A percentile compares a stretch with the other conserved stretches of the same genome.
Evolutionary conservation across 805 yeast species (phyloP).

Genomic region (Ogataea pignaliae): DNA sequence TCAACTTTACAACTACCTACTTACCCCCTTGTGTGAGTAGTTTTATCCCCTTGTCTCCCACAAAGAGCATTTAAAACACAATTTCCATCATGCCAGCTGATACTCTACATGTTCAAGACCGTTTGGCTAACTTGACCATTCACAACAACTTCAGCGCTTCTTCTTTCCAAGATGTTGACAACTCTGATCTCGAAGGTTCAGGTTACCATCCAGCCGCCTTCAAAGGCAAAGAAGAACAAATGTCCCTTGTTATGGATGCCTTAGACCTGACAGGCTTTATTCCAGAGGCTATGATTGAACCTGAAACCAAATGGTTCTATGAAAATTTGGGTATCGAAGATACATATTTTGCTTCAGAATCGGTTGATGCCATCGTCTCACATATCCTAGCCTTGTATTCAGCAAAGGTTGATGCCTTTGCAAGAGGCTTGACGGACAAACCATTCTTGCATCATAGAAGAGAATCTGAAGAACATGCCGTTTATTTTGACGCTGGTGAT

Average conservation of each 20-base stretch:
- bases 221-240: slow-evolving; percentile 75
- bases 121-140: slow-evolving; percentile 23
- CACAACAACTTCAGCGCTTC: slow-evolving; percentile 33
- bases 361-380: slow-evolving; percentile 72
- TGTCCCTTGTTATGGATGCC: slow-evolving; percentile 74
- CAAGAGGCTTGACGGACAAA: slow-evolving; percentile 46
- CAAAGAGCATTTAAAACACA: too few relatives aligned
- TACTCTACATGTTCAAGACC: background rate
- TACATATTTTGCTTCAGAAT: slow-evolving; percentile 82
- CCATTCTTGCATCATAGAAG: slow-evolving; percentile 75
- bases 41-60: too few relatives aligned
- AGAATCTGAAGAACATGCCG: slow-evolving; percentile 82
- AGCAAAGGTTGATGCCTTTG: slow-evolving; percentile 86
- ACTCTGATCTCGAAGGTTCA: slow-evolving; percentile 25
- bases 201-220: slow-evolving; percentile 78
- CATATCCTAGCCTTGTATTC: slow-evolving; percentile 88
- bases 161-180: slow-evolving; percentile 30
- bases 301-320: slow-evolving; percentile 88
- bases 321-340: slow-evolving; percentile 85
- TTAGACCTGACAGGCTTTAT: slow-evolving; percentile 82
- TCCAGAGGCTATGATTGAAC: slow-evolving; percentile 81
- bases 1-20: too few relatives aligned
- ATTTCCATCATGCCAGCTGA: too few relatives aligned
- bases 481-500: slow-evolving; percentile 72
- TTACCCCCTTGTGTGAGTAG: too few relatives aligned